These are phyloP conservation scores for Wickerhamomyces tratensis DNA, from an alignment of 805 yeast genomes.

Conservation along the genomic window DNA sequence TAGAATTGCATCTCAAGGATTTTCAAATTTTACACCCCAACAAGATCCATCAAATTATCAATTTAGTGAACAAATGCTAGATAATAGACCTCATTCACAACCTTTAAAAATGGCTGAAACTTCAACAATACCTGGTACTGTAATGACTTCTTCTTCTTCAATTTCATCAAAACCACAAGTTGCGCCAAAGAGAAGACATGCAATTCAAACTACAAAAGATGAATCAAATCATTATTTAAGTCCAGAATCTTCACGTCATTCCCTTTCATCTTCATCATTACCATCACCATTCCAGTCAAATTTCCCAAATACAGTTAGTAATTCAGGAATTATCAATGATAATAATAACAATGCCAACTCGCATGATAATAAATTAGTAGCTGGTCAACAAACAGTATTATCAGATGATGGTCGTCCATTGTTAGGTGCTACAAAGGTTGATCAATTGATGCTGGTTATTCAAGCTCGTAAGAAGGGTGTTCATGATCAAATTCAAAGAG, in stretches of 20 bases:
- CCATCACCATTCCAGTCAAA: constrained; percentile 3
- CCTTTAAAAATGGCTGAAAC: constrained; percentile 1
- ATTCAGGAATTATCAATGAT: constrained; percentile 1
- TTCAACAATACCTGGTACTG: neutral
- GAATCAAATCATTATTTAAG: constrained; percentile 2
- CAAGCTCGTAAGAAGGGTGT: constrained; percentile 80
- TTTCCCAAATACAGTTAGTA: constrained; percentile 1
- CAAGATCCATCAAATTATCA: no score
- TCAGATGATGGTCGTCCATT: constrained; percentile 60
- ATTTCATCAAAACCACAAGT: constrained; percentile 6
- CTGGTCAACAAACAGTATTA: constrained; percentile 36
- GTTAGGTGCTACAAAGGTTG: constrained; percentile 83
- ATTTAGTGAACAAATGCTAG: no score
- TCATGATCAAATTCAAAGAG: constrained; percentile 51
- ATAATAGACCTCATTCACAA: constrained; percentile 3
- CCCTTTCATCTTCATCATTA: constrained; percentile 5
- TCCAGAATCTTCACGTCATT: constrained; percentile 9
- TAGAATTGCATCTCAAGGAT: no score
- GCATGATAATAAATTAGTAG: constrained; percentile 22
- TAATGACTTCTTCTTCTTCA: neutral
- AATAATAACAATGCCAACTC: constrained; percentile 4
- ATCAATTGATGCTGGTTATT: constrained; percentile 82
- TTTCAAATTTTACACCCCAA: no score
- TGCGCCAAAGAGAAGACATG: constrained; percentile 7
- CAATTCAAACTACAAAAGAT: constrained; percentile 1